Evolutionary conservation across 805 yeast species (phyloP), one percentile per base, ranked within the genome.

Genomic region (Yamadazyma akitaensis): DNA sequence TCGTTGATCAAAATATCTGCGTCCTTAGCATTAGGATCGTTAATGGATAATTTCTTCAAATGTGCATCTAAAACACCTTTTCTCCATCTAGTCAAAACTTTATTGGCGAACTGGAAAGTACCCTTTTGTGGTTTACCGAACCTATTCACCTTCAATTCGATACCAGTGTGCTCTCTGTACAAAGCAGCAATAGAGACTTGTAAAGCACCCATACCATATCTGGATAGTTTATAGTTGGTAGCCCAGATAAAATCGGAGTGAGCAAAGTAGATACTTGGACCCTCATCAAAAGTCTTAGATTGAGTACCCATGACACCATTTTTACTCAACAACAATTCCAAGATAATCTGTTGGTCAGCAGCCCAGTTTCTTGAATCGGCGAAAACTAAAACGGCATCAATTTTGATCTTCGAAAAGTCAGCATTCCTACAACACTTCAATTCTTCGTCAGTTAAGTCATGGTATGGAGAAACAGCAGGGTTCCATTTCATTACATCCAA

Each of bases 231-330:
- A 62, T 86, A 88, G 65, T 88, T 86, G 3, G 96, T 87, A 11
- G 96, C 92, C 96, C 96, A 89, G 46, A 89, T 88, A 58, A 89
- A 85, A 67, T 89, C 97, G 17, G 92, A 85, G 64, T 89, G 96
- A 36, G 96, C 96, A 73, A 88, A 89, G 67, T 85, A 87, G 47
- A 88, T 79, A 40, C 81, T 81, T 30, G 96, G 94, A 33, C 91
- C 91, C 53, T 88, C 90, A 49, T 83, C 84, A 60, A 65, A 82
- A 14, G 85, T 79, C 53, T 81, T 75, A 34, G 85, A 77, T 37
- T 78, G 74, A 4, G 97, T 89, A 36, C 96, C 96, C 90, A 89
- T 85, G 36, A 77, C 80, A 58, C 97, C 97, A 49, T 78, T 70
- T 56, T 85, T 78, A 46, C 90, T 82, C 64, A 88, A 72, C 44